Conservation (phyloP, 768 basidiomycete genomes). For the Naganishia vaughanmartiniae region DNA sequence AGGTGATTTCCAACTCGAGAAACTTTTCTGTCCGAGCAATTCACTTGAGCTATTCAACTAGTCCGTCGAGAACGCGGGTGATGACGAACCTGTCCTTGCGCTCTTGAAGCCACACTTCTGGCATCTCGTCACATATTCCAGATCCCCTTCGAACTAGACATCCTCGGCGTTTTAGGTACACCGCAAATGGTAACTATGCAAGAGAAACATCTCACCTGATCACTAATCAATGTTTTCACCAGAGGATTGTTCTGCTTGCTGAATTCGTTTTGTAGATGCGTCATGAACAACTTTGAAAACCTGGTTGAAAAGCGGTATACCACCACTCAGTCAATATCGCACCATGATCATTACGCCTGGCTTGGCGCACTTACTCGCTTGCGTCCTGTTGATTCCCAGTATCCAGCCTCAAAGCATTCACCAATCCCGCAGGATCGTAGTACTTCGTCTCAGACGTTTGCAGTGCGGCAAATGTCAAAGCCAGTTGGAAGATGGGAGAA, state of each 20-base stretch:
- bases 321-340: constrained; percentile 10
- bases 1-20: constrained; percentile 80
- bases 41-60: background rate
- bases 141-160: constrained; percentile 77
- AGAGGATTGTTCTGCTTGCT: constrained; percentile 68
- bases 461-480: constrained; percentile 68
- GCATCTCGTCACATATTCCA: constrained; percentile 78
- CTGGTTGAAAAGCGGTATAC: constrained; percentile 53
- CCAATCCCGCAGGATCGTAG: constrained; percentile 79
- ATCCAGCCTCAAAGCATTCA: constrained; percentile 76
- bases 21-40: constrained; percentile 55
- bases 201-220: constrained; percentile 59
- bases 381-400: constrained; percentile 92
- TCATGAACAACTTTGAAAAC: constrained; percentile 92
- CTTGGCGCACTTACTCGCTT: constrained; percentile 79
- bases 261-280: constrained; percentile 81
- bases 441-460: constrained; percentile 68
- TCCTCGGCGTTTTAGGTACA: background rate
- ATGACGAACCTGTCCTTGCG: constrained; percentile 55
- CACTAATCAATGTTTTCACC: constrained; percentile 67
- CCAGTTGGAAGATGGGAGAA: constrained; percentile 54
- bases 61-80: constrained; percentile 8
- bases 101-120: constrained; percentile 66
- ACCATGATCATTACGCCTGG: background rate
- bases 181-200: constrained; percentile 15